These are phyloP conservation scores for Calonectria pseudoreteaudii DNA, from an alignment of 2,329 filamentous ascomycete species.

Conservation along the genomic window DNA sequence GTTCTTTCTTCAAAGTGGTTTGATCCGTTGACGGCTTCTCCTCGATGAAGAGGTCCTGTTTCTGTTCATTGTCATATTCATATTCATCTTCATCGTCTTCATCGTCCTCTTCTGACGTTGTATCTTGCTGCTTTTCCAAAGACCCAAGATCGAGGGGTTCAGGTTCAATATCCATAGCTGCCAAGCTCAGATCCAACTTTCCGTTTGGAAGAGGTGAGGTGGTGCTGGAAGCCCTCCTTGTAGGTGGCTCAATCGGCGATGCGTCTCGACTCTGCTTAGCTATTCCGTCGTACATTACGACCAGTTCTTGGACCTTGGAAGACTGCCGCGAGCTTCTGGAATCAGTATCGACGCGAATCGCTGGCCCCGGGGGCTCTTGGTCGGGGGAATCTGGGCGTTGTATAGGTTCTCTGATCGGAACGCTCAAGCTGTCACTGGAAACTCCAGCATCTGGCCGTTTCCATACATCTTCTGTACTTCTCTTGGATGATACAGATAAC, in stretches of 20 bases:
- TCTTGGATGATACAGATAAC: constrained; percentile 14
- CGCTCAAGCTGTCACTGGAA: constrained; percentile 26
- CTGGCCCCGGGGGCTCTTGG: constrained; percentile 27
- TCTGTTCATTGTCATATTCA: background rate
- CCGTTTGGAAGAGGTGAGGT: constrained; percentile 15
- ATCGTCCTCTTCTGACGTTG: background rate
- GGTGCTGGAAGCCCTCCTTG: constrained; percentile 26
- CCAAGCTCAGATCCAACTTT: background rate
- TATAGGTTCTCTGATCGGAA: constrained; percentile 27
- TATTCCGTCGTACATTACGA: constrained; percentile 63
- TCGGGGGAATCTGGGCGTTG: constrained; percentile 35
- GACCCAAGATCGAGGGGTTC: background rate
- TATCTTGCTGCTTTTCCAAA: background rate
- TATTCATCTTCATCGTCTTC: background rate
- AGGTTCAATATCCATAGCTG: constrained; percentile 7
- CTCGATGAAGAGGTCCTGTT: background rate
- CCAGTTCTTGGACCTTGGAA: constrained; percentile 62
- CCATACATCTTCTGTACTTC: constrained; percentile 37
- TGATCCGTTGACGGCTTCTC: background rate
- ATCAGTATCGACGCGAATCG: constrained; percentile 25
- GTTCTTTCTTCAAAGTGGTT: background rate
- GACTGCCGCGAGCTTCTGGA: constrained; percentile 38
- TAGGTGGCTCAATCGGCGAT: constrained; percentile 37
- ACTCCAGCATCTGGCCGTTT: constrained; percentile 17
- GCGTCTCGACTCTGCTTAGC: constrained; percentile 38